A percentile compares a stretch with the other conserved stretches of the same genome.
Conservation (phyloP, 257 asterid species). For the Nicotiana otophora region DNA sequence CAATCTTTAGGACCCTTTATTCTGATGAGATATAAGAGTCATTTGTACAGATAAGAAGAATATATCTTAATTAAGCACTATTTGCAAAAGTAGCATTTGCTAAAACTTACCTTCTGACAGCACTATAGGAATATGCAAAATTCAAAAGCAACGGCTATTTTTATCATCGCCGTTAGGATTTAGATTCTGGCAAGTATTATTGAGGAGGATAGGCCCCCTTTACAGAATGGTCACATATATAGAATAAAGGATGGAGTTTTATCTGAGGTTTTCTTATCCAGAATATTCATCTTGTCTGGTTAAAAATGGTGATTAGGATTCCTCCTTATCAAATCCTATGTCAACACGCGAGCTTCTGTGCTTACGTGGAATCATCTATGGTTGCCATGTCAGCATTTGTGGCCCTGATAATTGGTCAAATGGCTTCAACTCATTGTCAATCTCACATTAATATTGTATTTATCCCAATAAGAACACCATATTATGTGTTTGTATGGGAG, state of each 20-base stretch:
- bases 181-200: conserved; percentile 49
- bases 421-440: neutral
- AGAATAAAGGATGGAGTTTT: conserved; percentile 36
- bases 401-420: neutral
- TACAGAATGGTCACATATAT: conserved; percentile 33
- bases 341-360: conserved; percentile 24
- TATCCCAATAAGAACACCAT: neutral
- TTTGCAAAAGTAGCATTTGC: neutral
- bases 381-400: neutral
- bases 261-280: conserved; percentile 27
- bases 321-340: conserved; percentile 35
- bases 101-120: conserved; percentile 3
- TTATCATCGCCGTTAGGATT: conserved; percentile 24
- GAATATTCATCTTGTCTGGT: conserved; percentile 41
- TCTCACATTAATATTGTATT: neutral
- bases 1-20: neutral
- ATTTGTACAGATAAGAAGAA: neutral
- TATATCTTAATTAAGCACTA: neutral
- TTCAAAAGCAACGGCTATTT: conserved; percentile 49
- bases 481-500: neutral
- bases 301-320: conserved; percentile 21
- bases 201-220: conserved; percentile 29
- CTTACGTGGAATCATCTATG: neutral
- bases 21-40: neutral
- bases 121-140: conserved; percentile 26